Evolutionary conservation across 2,329 filamentous ascomycete genomes (phyloP).

Genomic region (Epichloe coenophiala): DNA sequence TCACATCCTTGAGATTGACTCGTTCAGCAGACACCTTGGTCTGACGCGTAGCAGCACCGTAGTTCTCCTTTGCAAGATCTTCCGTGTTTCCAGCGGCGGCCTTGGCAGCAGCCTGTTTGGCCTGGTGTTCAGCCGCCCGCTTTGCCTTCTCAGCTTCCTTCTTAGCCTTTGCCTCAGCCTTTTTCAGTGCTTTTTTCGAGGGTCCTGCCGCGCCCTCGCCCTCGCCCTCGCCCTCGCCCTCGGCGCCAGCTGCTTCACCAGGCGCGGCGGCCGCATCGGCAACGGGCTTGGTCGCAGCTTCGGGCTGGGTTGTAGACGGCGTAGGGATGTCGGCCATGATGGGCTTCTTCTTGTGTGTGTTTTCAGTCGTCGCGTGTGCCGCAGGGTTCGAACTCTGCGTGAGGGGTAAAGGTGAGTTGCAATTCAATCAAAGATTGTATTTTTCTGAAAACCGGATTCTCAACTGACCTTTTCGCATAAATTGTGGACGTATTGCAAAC

Average conservation of each 20-base stretch:
- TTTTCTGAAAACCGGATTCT: background rate
- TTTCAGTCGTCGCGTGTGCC: no score
- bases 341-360: background rate
- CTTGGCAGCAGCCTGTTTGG: slow-evolving; percentile 53
- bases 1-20: slow-evolving; percentile 49
- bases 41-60: slow-evolving; percentile 38
- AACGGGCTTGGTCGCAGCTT: background rate
- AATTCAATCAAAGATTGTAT: background rate
- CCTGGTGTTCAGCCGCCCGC: slow-evolving; percentile 60
- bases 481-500: background rate
- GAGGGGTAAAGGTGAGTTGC: background rate
- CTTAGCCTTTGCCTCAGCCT: slow-evolving; percentile 73
- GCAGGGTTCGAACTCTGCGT: no score
- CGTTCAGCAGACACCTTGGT: slow-evolving; percentile 43
- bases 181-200: slow-evolving; percentile 63
- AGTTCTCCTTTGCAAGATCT: slow-evolving; percentile 62
- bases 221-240: background rate
- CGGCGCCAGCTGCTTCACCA: background rate
- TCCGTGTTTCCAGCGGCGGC: slow-evolving; percentile 52
- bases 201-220: background rate
- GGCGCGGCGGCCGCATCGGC: background rate
- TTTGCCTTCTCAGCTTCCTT: slow-evolving; percentile 73
- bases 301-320: background rate
- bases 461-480: no score
- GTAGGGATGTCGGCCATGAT: slow-evolving; percentile 6